Evolutionary conservation across 2,329 filamentous ascomycete genomes (phyloP).

Genomic region (Cadophora sp.): DNA sequence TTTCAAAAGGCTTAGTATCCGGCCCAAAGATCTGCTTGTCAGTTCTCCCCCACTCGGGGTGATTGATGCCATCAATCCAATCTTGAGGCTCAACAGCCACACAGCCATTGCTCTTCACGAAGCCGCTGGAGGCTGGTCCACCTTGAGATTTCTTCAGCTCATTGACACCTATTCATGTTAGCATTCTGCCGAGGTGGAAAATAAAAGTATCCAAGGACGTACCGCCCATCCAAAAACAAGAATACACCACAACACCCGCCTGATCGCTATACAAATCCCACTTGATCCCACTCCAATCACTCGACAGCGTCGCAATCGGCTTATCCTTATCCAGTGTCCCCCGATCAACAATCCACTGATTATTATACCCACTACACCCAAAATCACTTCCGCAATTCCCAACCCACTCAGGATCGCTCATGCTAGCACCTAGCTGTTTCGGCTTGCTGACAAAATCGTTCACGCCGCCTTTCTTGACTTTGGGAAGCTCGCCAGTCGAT

Average conservation of each 20-base stretch:
- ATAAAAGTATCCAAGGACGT: constrained; percentile 34
- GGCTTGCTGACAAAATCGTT: constrained; percentile 82
- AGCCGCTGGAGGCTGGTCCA: constrained; percentile 48
- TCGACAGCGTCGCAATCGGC: constrained; percentile 67
- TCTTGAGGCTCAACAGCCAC: constrained; percentile 90
- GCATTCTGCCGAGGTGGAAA: background rate
- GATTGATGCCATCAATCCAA: constrained; percentile 92
- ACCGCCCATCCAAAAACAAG: constrained; percentile 64
- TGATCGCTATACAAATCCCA: constrained; percentile 84
- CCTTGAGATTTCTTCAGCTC: constrained; percentile 67
- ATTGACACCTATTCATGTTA: constrained; percentile 39
- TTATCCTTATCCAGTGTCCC: constrained; percentile 46
- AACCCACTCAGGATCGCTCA: constrained; percentile 63
- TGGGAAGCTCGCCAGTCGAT: constrained; percentile 74
- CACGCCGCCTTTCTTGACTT: constrained; percentile 69
- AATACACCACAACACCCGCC: constrained; percentile 87
- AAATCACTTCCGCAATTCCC: constrained; percentile 82
- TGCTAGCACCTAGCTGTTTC: constrained; percentile 76
- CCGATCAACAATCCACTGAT: constrained; percentile 55
- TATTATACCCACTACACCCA: constrained; percentile 78
- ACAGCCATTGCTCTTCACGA: constrained; percentile 76
- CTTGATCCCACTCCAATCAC: constrained; percentile 79
- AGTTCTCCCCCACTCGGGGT: constrained; percentile 81
- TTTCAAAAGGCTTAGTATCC: constrained; percentile 26
- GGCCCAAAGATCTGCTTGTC: constrained; percentile 64